Percentiles rank a stretch among this genome's conserved stretches.
phyloP scores from a whole-genome alignment of 2,329 filamentous ascomycete genomes.

The Chaetomiaceae sp. region DNA sequence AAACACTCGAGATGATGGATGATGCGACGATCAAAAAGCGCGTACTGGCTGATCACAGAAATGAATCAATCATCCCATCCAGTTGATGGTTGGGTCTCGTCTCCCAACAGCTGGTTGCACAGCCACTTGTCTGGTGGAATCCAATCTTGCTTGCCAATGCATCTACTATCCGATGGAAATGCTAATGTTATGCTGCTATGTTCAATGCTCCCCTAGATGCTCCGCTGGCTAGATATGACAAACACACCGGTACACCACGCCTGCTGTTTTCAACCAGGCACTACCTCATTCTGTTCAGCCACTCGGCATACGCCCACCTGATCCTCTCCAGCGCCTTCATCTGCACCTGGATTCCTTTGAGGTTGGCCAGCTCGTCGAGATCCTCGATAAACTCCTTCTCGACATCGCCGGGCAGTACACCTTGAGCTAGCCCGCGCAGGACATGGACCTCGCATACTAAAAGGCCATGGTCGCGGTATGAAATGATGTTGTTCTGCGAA shows the following conservation, averaged over 20 bases:
- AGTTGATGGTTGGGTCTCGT: no score
- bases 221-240: not conserved
- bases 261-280: not conserved
- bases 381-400: slow-evolving; percentile 86
- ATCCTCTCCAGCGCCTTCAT: slow-evolving; percentile 76
- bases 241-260: not conserved
- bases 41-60: no score
- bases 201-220: slow-evolving; percentile 2
- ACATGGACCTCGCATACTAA: slow-evolving; percentile 86
- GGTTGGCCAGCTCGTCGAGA: slow-evolving; percentile 77
- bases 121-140: not conserved
- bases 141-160: not conserved
- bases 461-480: slow-evolving; percentile 89
- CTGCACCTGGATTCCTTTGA: slow-evolving; percentile 74
- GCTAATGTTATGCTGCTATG: not conserved
- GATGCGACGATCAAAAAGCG: no score
- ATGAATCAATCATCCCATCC: no score
- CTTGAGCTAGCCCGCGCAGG: slow-evolving; percentile 63
- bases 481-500: slow-evolving; percentile 68
- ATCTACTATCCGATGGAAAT: not conserved
- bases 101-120: not conserved
- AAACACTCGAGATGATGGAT: no score
- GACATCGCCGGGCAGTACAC: slow-evolving; percentile 67
- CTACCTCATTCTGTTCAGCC: slow-evolving; percentile 44
- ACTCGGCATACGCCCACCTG: slow-evolving; percentile 83